Percentiles rank a stretch among this genome's conserved stretches.
phyloP scores from a whole-genome alignment of 164 flowering plant genomes.

The Litsea cubeba region DNA sequence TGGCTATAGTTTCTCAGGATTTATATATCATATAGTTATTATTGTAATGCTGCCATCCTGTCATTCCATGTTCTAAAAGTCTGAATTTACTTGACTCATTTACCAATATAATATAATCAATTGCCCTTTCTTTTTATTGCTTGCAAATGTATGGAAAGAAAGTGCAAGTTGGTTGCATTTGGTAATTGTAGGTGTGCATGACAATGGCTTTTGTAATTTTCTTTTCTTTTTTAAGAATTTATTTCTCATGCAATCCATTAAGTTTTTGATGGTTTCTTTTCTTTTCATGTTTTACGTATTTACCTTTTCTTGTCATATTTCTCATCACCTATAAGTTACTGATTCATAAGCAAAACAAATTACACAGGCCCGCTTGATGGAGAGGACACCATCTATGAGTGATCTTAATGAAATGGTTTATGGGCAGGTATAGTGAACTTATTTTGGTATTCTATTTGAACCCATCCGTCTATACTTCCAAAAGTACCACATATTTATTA shows the following conservation, averaged over 20 bases:
- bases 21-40: not conserved
- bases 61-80: not conserved
- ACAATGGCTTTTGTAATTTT: no score
- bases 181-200: not conserved
- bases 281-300: not conserved
- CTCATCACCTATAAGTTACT: not conserved
- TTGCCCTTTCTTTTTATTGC: not conserved
- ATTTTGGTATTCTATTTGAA: not conserved
- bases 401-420: constrained; percentile 82
- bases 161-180: not conserved
- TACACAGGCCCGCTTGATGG: constrained; percentile 65
- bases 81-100: not conserved
- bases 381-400: constrained; percentile 88
- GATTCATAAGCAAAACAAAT: not conserved
- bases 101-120: not conserved
- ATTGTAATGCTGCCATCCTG: not conserved
- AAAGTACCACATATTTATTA: not conserved
- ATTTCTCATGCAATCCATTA: not conserved
- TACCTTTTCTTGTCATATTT: not conserved
- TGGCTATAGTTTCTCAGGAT: not conserved
- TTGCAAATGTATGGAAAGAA: not conserved
- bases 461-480: not conserved
- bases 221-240: no score
- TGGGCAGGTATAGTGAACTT: constrained; percentile 65
- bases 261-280: not conserved